Base-by-base conservation (phyloP, 2,329 filamentous ascomycete genomes). In the Penicillium thymicola region DNA sequence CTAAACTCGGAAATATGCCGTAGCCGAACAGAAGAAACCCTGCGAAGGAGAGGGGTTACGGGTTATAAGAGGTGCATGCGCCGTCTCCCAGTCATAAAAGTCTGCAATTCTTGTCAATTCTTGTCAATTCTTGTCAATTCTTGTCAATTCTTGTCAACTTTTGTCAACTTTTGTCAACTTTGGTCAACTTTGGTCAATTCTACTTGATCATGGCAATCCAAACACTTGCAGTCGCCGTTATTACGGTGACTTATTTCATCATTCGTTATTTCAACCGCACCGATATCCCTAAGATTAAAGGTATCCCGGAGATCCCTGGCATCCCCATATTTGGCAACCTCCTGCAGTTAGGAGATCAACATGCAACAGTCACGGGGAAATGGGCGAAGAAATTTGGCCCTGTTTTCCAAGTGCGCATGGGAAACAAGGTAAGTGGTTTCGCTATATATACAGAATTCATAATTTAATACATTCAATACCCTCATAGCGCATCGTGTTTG, bases 341-440 rank as follows among this genome's bases (percentile, higher is more conserved):
- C 4, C 65, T 86, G 1, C 81, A 87, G 63, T 76, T 88, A 7
- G 84, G 85, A 3, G 76, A 79, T 2, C 75, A 82, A 51, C 81
- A 87, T 75, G 80, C 85, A 8, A 77, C 78, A 30, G 76, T 80
- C 27, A 76, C 83, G 1, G 78, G 77, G 16, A 76, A 78, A 67
- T 85, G 85, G 81, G 83, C 81, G 3, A 80, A 82, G 61, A 80
- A 83, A 58, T 87, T 84, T 51, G 85, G 85, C 0, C 81, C 82
- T 1, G 85, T 88, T 13, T 88, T 87, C 62, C 86, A 89, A 48
- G 83, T 85, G 3, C 80, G 83, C 47, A 76, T 92, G 65, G 89
- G 89, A 1, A 91, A 89, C 59, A 83, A 78, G 66, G 85, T 87
- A 68, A 37, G 64, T 51, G 9, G 9, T 10, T 46, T 37, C 3